phyloP scores from a whole-genome alignment of 306 rosid species.

The Vachellia pachyceras region DNA sequence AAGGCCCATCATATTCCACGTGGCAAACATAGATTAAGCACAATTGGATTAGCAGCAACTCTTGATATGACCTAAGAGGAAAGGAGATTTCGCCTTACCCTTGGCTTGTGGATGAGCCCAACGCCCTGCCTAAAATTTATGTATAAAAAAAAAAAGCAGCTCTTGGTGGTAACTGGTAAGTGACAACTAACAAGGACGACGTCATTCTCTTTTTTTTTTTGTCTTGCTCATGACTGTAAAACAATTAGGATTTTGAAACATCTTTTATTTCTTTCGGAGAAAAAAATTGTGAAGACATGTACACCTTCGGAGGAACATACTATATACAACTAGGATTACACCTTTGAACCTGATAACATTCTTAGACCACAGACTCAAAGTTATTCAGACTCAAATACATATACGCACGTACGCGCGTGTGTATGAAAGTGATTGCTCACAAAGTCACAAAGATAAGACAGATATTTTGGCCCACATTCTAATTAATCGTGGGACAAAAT shows the following conservation, averaged over 20 bases:
- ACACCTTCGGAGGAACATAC: background rate
- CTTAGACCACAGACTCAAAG: too few relatives aligned
- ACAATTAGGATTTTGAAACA: background rate
- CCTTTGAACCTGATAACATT: background rate
- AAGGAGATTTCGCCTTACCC: too few relatives aligned
- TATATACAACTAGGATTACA: background rate
- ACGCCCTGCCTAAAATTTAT: too few relatives aligned
- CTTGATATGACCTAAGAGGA: too few relatives aligned
- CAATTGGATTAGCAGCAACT: too few relatives aligned
- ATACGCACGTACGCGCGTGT: too few relatives aligned
- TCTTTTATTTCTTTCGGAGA: background rate
- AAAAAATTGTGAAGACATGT: background rate
- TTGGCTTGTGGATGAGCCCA: too few relatives aligned
- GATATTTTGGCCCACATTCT: background rate
- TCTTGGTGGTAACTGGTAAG: background rate
- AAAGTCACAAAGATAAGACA: background rate
- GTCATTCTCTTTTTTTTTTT: background rate
- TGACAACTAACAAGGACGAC: background rate
- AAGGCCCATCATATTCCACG: too few relatives aligned
- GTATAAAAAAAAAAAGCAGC: too few relatives aligned
- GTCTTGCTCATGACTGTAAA: background rate
- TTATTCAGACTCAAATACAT: too few relatives aligned
- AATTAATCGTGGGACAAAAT: background rate
- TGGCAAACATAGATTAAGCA: too few relatives aligned
- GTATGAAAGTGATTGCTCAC: background rate